A percentile compares a stretch with the other conserved stretches of the same genome.
phyloP scores from a whole-genome alignment of 208 protist genomes.

The Acanthamoeba healyi region DNA sequence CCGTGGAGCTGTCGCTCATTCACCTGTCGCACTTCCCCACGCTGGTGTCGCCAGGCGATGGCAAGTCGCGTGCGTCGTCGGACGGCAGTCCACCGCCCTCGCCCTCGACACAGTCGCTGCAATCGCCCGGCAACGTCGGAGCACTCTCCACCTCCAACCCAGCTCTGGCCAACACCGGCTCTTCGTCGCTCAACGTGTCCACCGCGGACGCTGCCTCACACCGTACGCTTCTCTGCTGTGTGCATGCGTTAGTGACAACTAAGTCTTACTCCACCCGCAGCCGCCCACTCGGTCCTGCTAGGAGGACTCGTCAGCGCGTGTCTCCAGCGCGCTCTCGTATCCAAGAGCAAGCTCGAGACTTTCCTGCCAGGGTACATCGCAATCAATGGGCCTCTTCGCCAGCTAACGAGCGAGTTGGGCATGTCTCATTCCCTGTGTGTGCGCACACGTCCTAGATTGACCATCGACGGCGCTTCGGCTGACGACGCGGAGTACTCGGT shows the following conservation, averaged over 20 bases:
- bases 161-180: background rate
- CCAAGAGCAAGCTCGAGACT: background rate
- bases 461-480: background rate
- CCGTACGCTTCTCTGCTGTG: background rate
- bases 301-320: background rate
- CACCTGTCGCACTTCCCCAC: conserved; percentile 27
- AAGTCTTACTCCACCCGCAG: background rate
- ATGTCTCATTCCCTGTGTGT: background rate
- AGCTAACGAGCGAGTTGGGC: background rate
- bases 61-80: background rate
- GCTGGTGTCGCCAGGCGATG: background rate
- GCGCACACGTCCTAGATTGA: background rate
- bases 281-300: background rate
- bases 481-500: background rate
- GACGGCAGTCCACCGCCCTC: background rate
- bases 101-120: background rate
- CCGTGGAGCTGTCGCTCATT: conserved; percentile 1
- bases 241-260: background rate
- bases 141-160: background rate
- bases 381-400: background rate
- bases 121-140: background rate
- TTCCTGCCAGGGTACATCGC: conserved; percentile 13
- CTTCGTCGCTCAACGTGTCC: background rate
- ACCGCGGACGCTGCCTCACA: background rate
- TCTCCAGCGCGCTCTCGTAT: background rate